phyloP scores from a whole-genome alignment of 208 protist species.

The Trypanosoma platydactyli region DNA sequence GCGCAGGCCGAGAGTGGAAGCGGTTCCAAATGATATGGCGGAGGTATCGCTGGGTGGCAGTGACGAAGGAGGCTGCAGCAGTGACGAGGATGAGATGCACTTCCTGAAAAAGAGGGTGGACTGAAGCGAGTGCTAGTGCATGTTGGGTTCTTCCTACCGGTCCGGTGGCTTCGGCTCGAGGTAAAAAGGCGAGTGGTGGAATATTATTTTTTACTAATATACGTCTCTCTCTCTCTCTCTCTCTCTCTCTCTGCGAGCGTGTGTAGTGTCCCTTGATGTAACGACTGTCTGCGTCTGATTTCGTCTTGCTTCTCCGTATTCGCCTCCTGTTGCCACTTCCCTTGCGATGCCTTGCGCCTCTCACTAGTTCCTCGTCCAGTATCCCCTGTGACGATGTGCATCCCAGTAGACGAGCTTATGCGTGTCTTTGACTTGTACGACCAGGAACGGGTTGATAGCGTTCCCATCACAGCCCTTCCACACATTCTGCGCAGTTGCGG shows the following conservation, averaged over 20 bases:
- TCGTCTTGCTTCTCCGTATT: conserved; percentile 16
- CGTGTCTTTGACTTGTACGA: conserved; percentile 23
- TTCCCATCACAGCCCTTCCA: conserved; percentile 1
- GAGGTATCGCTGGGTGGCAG: conserved; percentile 1
- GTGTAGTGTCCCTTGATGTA: too few species aligned
- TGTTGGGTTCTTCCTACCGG: too few species aligned
- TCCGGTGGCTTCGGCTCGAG: too few species aligned
- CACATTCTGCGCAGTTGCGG: conserved; percentile 23
- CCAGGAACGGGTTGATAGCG: not conserved
- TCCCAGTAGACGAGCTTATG: conserved; percentile 11
- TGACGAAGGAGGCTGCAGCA: conserved; percentile 28
- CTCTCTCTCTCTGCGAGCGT: too few species aligned
- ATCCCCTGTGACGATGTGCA: conserved; percentile 4
- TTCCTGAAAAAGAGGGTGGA: conserved; percentile 22
- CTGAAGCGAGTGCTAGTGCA: too few species aligned
- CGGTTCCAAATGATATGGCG: not conserved
- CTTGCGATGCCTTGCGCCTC: too few species aligned
- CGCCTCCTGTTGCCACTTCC: not conserved
- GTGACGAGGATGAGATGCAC: conserved; percentile 55
- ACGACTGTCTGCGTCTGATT: conserved; percentile 11
- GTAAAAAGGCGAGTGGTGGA: too few species aligned
- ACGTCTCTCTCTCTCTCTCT: too few species aligned
- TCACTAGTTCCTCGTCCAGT: too few species aligned
- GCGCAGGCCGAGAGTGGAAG: conserved; percentile 13
- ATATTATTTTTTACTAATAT: too few species aligned